These are phyloP conservation scores for Mortierella sp. DNA, from an alignment of 371 early-diverging fungal species.

Conservation along the genomic window DNA sequence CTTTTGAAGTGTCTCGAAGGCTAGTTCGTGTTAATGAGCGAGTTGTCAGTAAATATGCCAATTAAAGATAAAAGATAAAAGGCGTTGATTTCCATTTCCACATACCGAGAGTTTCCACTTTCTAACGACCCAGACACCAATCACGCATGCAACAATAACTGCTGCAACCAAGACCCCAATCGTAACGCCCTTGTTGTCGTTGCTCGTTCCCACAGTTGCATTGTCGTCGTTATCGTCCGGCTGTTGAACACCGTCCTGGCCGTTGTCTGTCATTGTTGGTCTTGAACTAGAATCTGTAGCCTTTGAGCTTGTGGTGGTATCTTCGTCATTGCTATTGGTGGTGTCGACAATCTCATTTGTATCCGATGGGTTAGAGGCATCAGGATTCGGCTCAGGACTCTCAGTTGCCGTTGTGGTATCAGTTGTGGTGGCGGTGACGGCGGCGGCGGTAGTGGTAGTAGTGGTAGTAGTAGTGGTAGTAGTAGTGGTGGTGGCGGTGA, in stretches of 20 bases:
- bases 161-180: constrained; percentile 39
- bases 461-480: not conserved
- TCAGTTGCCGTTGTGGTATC: not conserved
- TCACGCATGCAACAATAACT: constrained; percentile 22
- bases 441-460: not conserved
- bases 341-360: not conserved
- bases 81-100: not conserved
- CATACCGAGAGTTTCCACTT: constrained; percentile 57
- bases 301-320: not conserved
- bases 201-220: not conserved
- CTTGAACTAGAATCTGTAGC: not conserved
- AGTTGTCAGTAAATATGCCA: too few relatives aligned
- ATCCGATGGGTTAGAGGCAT: not conserved
- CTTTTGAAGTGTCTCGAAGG: constrained; percentile 45
- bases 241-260: not conserved
- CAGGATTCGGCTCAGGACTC: too few relatives aligned
- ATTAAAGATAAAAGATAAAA: too few relatives aligned
- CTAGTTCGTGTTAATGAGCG: constrained; percentile 11
- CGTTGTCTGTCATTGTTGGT: not conserved
- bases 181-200: constrained; percentile 9
- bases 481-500: not conserved
- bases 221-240: not conserved
- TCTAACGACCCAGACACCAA: constrained; percentile 57
- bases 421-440: not conserved
- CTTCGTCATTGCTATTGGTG: not conserved